Base-by-base conservation (phyloP, 768 basidiomycete genomes). In the Hericium erinaceus region DNA sequence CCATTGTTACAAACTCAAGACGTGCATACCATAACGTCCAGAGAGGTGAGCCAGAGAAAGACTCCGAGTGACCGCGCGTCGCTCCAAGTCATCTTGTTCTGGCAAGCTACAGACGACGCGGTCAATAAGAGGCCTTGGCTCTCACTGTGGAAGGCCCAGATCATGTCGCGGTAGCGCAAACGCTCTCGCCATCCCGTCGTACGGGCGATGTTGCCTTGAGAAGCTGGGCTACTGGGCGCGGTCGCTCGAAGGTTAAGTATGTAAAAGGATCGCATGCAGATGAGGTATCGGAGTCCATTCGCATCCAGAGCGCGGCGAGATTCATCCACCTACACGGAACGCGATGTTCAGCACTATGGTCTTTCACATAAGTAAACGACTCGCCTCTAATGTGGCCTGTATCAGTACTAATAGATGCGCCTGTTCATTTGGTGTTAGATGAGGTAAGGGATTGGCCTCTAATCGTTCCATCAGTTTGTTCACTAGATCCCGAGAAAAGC, bases 121-220 rank as follows among this genome's bases (percentile, higher is more conserved):
- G 77, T 74, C 54, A 97, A 69, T 4, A 99, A 70, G 48, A 98
- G 69, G 16, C 89, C 92, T 65, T 99, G 94, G 65, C 85, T 91
- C 70, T 97, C 93, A 66, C 94, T 97, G 64, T 97, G 89, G 68
- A 88, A 95, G 0, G 95, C 95, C 95, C 95, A 99, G 26, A 98
- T 78, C 75, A 98, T 92, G 69, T 99, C 95, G 38, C 97, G 83
- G 70, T 89, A 94, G 20, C 91, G 83, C 50, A 95, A 77, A n/a
- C 92, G 80, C 65, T 87, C 83, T 64, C 91, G 75, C 64, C 81
- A 77, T 28, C 79, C 83, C 41, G 80, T 78, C 60, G 72, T 73
- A 39, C 73, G 72, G n/a, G 74, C 74, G 13, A 74, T 67, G 1
- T 69, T 61, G 38, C 68, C 75, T 2, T 69, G 74, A 8, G 79